These are phyloP conservation scores for Mortierella sp. DNA, from an alignment of 371 early-diverging fungal genomes.

Conservation along the genomic window DNA sequence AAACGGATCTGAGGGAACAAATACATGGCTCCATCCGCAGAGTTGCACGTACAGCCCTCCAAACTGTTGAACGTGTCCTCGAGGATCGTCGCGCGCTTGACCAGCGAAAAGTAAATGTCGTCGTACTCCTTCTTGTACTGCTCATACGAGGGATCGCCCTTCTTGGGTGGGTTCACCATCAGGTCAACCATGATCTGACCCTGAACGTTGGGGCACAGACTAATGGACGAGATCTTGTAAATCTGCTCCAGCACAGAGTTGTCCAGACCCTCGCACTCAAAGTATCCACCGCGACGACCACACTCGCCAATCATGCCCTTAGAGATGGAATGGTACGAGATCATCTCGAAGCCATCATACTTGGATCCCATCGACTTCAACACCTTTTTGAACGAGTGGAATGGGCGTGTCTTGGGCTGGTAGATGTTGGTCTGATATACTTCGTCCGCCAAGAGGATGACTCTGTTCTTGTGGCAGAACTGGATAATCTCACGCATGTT, in stretches of 20 bases:
- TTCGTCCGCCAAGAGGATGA: constrained; percentile 95
- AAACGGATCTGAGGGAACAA: constrained; percentile 89
- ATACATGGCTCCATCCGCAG: constrained; percentile 96
- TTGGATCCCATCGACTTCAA: constrained; percentile 73
- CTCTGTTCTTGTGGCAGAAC: constrained; percentile 85
- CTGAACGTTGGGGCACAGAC: constrained; percentile 90
- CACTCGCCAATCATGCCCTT: constrained; percentile 99
- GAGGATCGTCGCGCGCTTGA: constrained; percentile 82
- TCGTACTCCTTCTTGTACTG: constrained; percentile 80
- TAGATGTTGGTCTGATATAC: constrained; percentile 98
- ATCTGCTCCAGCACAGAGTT: constrained; percentile 80
- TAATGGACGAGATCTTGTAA: constrained; percentile 94
- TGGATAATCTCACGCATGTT: constrained; percentile 90
- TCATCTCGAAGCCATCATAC: constrained; percentile 80
- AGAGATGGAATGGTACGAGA: constrained; percentile 96
- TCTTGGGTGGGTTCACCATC: constrained; percentile 94
- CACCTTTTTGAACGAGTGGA: constrained; percentile 96
- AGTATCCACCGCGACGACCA: constrained; percentile 97
- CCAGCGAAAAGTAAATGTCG: constrained; percentile 84
- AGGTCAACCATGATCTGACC: constrained; percentile 91
- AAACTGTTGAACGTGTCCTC: constrained; percentile 83
- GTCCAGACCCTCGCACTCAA: constrained; percentile 91
- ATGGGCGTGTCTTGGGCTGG: constrained; percentile 81
- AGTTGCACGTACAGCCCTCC: constrained; percentile 89
- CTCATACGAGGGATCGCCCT: constrained; percentile 81